Evolutionary conservation across 1,139 yeast species (phyloP).

Genomic region (Suhomyces anneliseae): DNA sequence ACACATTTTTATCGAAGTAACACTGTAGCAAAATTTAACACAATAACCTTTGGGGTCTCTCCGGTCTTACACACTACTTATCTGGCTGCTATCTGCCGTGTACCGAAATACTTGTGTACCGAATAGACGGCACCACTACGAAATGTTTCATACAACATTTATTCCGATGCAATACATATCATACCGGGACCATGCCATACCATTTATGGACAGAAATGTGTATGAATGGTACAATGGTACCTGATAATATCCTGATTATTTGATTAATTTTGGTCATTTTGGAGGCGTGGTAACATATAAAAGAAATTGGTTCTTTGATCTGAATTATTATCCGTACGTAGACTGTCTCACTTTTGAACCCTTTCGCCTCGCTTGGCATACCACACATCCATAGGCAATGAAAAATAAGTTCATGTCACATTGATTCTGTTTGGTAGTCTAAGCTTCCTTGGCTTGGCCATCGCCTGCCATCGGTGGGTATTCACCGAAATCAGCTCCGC

Average conservation of each 20-base stretch:
- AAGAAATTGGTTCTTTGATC: neutral
- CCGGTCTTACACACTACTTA: neutral
- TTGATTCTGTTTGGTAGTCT: neutral
- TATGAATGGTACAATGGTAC: too few species aligned
- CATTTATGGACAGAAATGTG: too few species aligned
- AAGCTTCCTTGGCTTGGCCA: conserved; percentile 4
- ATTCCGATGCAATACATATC: neutral
- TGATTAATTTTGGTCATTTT: too few species aligned
- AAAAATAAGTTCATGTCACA: neutral
- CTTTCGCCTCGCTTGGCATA: too few species aligned
- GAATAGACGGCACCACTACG: too few species aligned
- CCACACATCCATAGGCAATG: neutral
- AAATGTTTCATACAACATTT: neutral
- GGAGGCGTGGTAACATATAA: too few species aligned
- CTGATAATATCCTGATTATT: too few species aligned
- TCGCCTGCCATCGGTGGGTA: conserved; percentile 18
- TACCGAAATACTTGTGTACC: too few species aligned
- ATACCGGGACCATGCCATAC: neutral
- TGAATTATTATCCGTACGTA: neutral
- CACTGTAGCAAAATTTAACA: too few species aligned
- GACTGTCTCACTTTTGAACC: too few species aligned
- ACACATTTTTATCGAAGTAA: too few species aligned
- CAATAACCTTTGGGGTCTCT: too few species aligned
- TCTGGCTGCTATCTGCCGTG: neutral
- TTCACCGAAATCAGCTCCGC: conserved; percentile 10